Base-by-base conservation (phyloP, 495 filamentous ascomycete species). In the Neurospora terricola region DNA sequence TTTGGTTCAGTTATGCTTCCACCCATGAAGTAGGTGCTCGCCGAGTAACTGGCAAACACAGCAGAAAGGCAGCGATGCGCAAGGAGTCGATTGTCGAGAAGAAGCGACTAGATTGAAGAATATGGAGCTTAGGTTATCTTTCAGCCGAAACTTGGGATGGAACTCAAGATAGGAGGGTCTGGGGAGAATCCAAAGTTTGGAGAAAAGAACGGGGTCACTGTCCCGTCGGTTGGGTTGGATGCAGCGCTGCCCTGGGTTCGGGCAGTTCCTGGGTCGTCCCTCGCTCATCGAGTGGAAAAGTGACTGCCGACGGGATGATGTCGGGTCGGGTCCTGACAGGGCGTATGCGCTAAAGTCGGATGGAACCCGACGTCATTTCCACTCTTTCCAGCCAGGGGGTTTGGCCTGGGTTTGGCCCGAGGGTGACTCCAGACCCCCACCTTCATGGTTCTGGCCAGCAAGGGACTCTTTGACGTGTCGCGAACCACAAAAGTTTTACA, bases 321-420 rank as follows among this genome's bases (percentile, higher is more conserved):
- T 71, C 40, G 23, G 42, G 70, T 71, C 40, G 23, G 42, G 73
- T 71, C 73, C 73, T 72, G 70, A 68, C 30, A 62, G 37, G 70
- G 71, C 72, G 74, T 70, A 66, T 42, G 72, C 72, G 72, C 66
- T 69, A 18, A 38, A 21, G 38, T 40, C 45, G 18, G n/a, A n/a
- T 54, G 69, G 70, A 27, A 38, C 59, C 21, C 54, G 70, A 70
- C 45, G 74, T 76, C 74, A 76, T 72, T 69, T 72, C 72, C 74
- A 74, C 27, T 34, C 54, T 66, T 66, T 66, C 14, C 54, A 66
- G 27, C 54, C 54, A 66, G 54, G 54, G 48, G 54, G 2, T 30
- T 30, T 34, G 11, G 48, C 21, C 21, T 59, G 4, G 9, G 16
- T 18, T 45, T 45, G 23, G 5, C 23, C 23, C 11, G 12, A 62